A percentile compares a stretch with the other conserved stretches of the same genome.
phyloP scores from a whole-genome alignment of 768 basidiomycete species.

The Rhizopogon vesiculosus region DNA sequence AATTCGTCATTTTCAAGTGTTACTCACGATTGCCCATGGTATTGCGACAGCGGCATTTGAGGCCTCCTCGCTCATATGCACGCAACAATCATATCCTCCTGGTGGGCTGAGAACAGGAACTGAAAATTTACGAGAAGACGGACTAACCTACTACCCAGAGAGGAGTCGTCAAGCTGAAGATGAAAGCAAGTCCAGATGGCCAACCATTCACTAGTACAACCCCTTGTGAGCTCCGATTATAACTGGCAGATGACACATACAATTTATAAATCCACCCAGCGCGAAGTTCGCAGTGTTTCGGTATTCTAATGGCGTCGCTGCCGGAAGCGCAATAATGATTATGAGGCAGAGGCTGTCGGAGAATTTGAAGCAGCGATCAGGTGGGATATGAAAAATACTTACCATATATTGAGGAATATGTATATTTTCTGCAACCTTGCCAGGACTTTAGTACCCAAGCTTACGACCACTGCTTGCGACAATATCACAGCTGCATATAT shows the following conservation, averaged over 20 bases:
- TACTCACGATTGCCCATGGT: conserved; percentile 58
- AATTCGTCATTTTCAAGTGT: not conserved
- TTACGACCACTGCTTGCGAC: conserved; percentile 57
- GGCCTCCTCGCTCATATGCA: conserved; percentile 70
- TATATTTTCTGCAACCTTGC: conserved; percentile 61
- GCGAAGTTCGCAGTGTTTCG: conserved; percentile 34
- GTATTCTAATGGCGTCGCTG: conserved; percentile 30
- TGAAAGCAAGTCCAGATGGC: conserved; percentile 41
- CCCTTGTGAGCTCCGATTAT: not conserved
- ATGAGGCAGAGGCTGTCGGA: conserved; percentile 8
- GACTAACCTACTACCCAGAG: conserved; percentile 30
- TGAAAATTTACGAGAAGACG: not conserved
- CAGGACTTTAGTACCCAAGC: conserved; percentile 55
- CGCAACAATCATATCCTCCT: conserved; percentile 42
- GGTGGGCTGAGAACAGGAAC: conserved; percentile 32
- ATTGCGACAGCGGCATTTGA: conserved; percentile 64
- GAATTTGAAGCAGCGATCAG: not conserved
- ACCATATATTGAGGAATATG: conserved; percentile 35
- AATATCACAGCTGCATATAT: conserved; percentile 57
- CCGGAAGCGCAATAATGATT: conserved; percentile 36
- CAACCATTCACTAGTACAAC: conserved; percentile 29
- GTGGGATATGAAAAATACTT: conserved; percentile 4
- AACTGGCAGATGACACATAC: conserved; percentile 10
- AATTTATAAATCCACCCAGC: conserved; percentile 30
- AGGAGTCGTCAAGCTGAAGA: conserved; percentile 33